These are phyloP conservation scores for Aspergillus tubingensis DNA, from an alignment of 2,329 filamentous ascomycete species.

Conservation along the genomic window DNA sequence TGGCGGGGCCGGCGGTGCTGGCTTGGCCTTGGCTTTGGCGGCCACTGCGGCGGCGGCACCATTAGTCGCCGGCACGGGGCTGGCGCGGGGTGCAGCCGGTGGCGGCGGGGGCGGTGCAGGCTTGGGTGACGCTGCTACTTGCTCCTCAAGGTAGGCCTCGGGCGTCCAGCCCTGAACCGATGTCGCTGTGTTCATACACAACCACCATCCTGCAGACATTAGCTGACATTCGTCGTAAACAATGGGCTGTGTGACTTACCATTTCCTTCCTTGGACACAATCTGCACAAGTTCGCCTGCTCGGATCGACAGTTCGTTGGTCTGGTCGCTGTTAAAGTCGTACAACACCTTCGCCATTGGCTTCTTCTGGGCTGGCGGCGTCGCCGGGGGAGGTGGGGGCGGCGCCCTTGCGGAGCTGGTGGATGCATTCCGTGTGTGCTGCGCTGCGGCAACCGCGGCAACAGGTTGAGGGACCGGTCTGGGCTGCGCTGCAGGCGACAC, in stretches of 20 bases:
- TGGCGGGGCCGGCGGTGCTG: conserved; percentile 74
- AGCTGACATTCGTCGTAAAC: not conserved
- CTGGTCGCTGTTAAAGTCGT: conserved; percentile 84
- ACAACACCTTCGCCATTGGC: conserved; percentile 83
- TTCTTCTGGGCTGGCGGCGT: conserved; percentile 63
- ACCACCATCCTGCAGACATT: conserved; percentile 80
- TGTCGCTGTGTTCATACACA: conserved; percentile 71
- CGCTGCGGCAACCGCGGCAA: conserved; percentile 40
- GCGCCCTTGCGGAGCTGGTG: conserved; percentile 63
- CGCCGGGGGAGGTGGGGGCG: conserved; percentile 68
- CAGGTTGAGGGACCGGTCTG: conserved; percentile 52
- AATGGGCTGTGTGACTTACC: conserved; percentile 60
- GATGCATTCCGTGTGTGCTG: conserved; percentile 51
- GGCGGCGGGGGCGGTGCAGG: conserved; percentile 57
- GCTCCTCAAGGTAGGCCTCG: conserved; percentile 87
- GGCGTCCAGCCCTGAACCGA: conserved; percentile 89
- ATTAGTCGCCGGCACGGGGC: conserved; percentile 66
- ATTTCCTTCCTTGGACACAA: conserved; percentile 93
- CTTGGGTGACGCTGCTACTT: conserved; percentile 57
- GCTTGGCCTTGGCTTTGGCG: conserved; percentile 60
- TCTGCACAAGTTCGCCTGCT: conserved; percentile 78
- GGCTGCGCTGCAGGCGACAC: conserved; percentile 43
- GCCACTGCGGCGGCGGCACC: conserved; percentile 39
- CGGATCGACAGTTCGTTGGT: conserved; percentile 81
- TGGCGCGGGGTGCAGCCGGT: conserved; percentile 49